Evolutionary conservation across 2,329 filamentous ascomycete genomes (phyloP).

Genomic region (Zalaria obscura): DNA sequence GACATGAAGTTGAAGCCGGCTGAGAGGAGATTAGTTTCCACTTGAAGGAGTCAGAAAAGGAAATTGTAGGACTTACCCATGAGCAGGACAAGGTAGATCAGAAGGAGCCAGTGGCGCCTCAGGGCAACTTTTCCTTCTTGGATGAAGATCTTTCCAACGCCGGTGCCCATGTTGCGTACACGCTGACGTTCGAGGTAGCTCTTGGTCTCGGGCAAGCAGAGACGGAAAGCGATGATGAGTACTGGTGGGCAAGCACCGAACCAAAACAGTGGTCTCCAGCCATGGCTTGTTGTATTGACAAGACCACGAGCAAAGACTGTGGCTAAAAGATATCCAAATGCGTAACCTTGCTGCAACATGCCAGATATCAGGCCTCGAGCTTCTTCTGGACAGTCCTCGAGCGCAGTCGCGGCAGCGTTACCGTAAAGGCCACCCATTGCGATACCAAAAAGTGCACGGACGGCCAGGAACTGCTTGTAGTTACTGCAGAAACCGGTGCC

Average conservation of each 20-base stretch:
- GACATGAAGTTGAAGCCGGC: conserved; percentile 21
- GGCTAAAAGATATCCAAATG: conserved; percentile 44
- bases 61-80: conserved; percentile 36
- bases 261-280: conserved; percentile 75
- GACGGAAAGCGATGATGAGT: conserved; percentile 61
- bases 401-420: conserved; percentile 22
- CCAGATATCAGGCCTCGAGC: conserved; percentile 24
- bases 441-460: conserved; percentile 21
- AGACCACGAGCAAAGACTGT: conserved; percentile 45
- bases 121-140: conserved; percentile 61
- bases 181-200: conserved; percentile 51
- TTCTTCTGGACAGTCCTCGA: conserved; percentile 24
- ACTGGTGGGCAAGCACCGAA: conserved; percentile 70
- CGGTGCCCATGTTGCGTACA: conserved; percentile 39
- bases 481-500: conserved; percentile 22
- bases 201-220: conserved; percentile 63
- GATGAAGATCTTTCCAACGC: conserved; percentile 52
- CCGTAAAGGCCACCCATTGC: conserved; percentile 22
- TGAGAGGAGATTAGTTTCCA: conserved; percentile 71
- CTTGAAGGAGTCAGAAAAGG: conserved; percentile 50
- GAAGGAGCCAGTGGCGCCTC: conserved; percentile 60
- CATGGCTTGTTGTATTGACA: conserved; percentile 58
- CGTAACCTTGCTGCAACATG: conserved; percentile 23
- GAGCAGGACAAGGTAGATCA: conserved; percentile 64
- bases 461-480: conserved; percentile 21